Conservation (phyloP, 768 basidiomycete genomes). For the Pulveroboletus sp. region DNA sequence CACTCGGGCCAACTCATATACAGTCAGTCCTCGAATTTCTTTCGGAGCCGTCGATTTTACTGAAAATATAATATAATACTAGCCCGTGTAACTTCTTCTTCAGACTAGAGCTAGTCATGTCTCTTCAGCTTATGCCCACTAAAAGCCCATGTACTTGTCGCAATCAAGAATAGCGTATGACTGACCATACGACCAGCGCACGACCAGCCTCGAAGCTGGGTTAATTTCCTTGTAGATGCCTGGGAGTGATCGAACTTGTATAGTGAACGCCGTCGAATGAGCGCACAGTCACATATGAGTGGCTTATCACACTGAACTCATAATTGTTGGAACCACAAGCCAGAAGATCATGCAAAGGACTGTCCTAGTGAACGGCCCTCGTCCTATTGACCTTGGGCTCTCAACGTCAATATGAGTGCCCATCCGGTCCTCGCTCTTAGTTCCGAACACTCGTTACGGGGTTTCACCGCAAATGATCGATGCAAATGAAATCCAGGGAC, state of each 20-base stretch:
- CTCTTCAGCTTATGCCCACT: constrained; percentile 21
- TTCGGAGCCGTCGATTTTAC: neutral
- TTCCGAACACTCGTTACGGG: neutral
- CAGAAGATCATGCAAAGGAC: neutral
- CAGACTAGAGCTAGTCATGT: constrained; percentile 32
- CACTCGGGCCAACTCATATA: constrained; percentile 92
- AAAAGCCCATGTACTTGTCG: constrained; percentile 35
- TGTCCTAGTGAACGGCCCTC: neutral
- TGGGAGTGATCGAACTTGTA: neutral
- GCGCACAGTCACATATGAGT: neutral
- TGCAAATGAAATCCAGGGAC: neutral
- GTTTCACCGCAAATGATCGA: neutral
- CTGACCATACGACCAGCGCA: constrained; percentile 8
- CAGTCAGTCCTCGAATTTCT: constrained; percentile 55
- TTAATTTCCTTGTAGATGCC: neutral
- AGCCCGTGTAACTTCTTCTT: constrained; percentile 43
- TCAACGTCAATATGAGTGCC: neutral
- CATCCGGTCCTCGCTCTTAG: neutral
- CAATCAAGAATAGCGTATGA: constrained; percentile 29
- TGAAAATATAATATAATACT: constrained; percentile 2
- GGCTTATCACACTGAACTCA: neutral
- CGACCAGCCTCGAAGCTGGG: neutral
- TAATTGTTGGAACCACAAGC: neutral
- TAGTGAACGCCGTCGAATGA: neutral
- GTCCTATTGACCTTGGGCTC: neutral